A percentile compares a stretch with the other conserved stretches of the same genome.
These are phyloP conservation scores for Solanum paucissectum DNA, from an alignment of 257 asterid genomes.

Conservation along the genomic window DNA sequence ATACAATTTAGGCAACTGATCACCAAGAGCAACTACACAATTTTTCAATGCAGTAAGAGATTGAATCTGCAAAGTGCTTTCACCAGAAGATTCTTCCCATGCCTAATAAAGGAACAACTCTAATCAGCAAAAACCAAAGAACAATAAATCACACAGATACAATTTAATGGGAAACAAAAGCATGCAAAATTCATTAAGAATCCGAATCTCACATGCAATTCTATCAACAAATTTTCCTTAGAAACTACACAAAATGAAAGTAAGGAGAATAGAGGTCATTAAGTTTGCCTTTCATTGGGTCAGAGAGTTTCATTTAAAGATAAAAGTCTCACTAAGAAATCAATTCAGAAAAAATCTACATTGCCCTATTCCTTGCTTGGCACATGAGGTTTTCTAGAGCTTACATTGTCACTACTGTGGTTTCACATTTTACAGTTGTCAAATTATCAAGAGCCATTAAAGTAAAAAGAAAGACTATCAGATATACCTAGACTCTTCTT, in stretches of 20 bases:
- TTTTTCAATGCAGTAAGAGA: slow-evolving; percentile 83
- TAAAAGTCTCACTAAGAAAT: background rate
- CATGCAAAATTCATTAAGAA: background rate
- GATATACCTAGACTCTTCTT: no score
- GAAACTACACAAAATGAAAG: background rate
- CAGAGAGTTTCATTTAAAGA: background rate
- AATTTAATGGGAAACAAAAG: background rate
- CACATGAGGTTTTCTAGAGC: no score
- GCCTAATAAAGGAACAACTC: slow-evolving; percentile 32
- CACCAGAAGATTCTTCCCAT: slow-evolving; percentile 94
- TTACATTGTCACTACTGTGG: no score
- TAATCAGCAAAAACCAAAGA: slow-evolving; percentile 8
- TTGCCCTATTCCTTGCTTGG: no score
- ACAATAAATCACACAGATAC: background rate
- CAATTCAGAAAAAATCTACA: background rate
- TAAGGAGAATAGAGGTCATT: background rate
- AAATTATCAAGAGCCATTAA: no score
- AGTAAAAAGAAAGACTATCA: no score
- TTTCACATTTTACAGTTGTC: no score
- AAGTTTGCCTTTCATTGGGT: background rate
- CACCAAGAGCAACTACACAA: slow-evolving; percentile 79
- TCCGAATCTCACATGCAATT: background rate
- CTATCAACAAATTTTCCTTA: background rate
- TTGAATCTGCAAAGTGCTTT: slow-evolving; percentile 97
- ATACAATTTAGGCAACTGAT: slow-evolving; percentile 73